Percentiles rank a stretch among this genome's conserved stretches.
Conservation (phyloP, 352 stramenopile genomes). For the Peronospora farinosa region DNA sequence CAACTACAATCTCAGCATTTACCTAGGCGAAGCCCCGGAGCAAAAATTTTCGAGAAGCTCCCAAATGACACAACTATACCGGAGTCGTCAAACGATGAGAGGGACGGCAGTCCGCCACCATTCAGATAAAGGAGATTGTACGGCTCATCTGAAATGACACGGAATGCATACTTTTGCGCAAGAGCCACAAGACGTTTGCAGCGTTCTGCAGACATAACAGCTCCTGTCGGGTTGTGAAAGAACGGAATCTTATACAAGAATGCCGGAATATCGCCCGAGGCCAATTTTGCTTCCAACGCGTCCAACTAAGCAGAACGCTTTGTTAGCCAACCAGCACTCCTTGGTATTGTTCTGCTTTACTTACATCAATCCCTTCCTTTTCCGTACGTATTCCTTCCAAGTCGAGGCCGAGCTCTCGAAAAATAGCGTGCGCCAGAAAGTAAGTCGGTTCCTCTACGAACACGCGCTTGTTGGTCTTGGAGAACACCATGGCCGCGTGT, state of each 20-base stretch:
- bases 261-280: constrained; percentile 58
- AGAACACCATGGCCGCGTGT: constrained; percentile 69
- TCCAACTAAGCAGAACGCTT: constrained; percentile 35
- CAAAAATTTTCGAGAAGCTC: constrained; percentile 94
- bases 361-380: constrained; percentile 59
- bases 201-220: constrained; percentile 59
- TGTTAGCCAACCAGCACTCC: constrained; percentile 2
- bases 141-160: constrained; percentile 89
- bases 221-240: constrained; percentile 91
- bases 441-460: constrained; percentile 91
- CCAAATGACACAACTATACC: constrained; percentile 79
- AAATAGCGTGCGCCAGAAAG: constrained; percentile 89
- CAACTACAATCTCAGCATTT: constrained; percentile 13
- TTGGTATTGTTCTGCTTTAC: constrained; percentile 2
- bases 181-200: constrained; percentile 75
- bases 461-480: constrained; percentile 74
- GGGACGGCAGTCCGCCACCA: constrained; percentile 36
- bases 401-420: constrained; percentile 82
- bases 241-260: constrained; percentile 91
- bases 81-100: constrained; percentile 61
- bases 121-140: constrained; percentile 90
- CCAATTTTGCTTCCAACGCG: constrained; percentile 60
- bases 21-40: constrained; percentile 85
- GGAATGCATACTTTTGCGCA: constrained; percentile 72
- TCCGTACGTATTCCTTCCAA: constrained; percentile 75